Conservation (phyloP, 2,329 filamentous ascomycete genomes). For the Epichloe scottii region DNA sequence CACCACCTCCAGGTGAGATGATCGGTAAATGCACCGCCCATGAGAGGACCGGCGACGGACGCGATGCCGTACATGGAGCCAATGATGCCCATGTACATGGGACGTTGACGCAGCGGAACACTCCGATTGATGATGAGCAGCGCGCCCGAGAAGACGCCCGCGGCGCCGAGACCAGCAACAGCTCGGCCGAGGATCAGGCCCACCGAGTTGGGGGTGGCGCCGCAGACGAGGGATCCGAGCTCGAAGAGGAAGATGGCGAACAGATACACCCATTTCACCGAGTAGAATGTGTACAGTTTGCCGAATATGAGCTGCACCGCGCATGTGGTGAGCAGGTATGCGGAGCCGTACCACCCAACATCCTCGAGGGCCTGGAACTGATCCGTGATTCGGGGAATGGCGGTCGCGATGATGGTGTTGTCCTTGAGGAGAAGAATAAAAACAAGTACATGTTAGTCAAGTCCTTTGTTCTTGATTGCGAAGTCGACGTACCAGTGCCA, state of each 20-base stretch:
- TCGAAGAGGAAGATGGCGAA: constrained; percentile 15
- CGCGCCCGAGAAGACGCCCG: constrained; percentile 33
- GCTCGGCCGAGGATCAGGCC: constrained; percentile 24
- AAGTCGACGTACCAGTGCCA: constrained; percentile 5
- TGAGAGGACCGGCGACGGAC: constrained; percentile 21
- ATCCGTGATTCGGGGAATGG: constrained; percentile 19
- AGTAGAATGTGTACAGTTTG: constrained; percentile 30
- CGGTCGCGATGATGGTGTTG: constrained; percentile 25
- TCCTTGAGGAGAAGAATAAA: constrained; percentile 14
- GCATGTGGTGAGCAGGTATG: constrained; percentile 26
- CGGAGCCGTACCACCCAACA: constrained; percentile 7
- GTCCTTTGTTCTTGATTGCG: too few species aligned
- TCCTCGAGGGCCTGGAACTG: constrained; percentile 7
- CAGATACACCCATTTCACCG: constrained; percentile 17
- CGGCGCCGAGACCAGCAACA: constrained; percentile 26
- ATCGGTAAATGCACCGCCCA: constrained; percentile 24
- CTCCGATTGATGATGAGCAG: constrained; percentile 28
- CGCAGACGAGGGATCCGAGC: constrained; percentile 21
- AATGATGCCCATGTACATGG: constrained; percentile 24
- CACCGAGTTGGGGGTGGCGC: constrained; percentile 16
- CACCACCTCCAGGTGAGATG: constrained; percentile 27
- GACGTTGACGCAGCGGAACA: constrained; percentile 20
- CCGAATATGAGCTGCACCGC: constrained; percentile 24
- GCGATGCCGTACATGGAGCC: constrained; percentile 35
- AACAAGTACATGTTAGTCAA: not conserved